These are phyloP conservation scores for Eutrema salsugineum DNA, from an alignment of 441 rosid species.

Conservation along the genomic window DNA sequence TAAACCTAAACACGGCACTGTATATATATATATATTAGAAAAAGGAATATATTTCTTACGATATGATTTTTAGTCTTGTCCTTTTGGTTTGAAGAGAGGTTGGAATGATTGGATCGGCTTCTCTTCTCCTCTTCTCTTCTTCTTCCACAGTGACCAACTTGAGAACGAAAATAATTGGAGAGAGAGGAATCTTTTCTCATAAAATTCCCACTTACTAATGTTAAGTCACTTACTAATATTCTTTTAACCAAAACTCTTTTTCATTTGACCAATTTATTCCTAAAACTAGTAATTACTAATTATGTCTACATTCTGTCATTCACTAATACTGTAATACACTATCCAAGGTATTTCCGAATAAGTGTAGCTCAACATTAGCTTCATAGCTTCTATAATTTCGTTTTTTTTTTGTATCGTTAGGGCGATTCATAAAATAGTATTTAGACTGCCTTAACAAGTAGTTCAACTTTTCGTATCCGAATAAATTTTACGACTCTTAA, in stretches of 20 bases:
- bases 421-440: neutral
- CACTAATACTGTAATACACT: too few species aligned
- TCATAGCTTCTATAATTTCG: neutral
- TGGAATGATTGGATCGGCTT: slow-evolving; percentile 25
- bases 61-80: slow-evolving; percentile 22
- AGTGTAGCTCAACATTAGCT: too few species aligned
- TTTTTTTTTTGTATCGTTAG: neutral
- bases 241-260: neutral
- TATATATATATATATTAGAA: too few species aligned
- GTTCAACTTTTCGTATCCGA: neutral
- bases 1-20: too few species aligned
- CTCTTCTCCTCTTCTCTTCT: slow-evolving; percentile 13
- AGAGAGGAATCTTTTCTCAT: slow-evolving; percentile 16
- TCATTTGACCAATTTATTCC: slow-evolving; percentile 11
- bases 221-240: slow-evolving; percentile 4
- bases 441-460: neutral
- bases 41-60: slow-evolving; percentile 20
- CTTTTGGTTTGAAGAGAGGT: slow-evolving; percentile 20
- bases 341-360: too few species aligned
- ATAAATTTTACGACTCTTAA: neutral
- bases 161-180: slow-evolving; percentile 18
- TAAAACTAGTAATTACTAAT: slow-evolving; percentile 6
- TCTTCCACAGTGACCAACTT: slow-evolving; percentile 2
- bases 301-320: neutral
- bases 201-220: slow-evolving; percentile 27